Evolutionary conservation across 371 early-diverging fungal species (phyloP).

Genomic region (Phascolomyces articulosus): DNA sequence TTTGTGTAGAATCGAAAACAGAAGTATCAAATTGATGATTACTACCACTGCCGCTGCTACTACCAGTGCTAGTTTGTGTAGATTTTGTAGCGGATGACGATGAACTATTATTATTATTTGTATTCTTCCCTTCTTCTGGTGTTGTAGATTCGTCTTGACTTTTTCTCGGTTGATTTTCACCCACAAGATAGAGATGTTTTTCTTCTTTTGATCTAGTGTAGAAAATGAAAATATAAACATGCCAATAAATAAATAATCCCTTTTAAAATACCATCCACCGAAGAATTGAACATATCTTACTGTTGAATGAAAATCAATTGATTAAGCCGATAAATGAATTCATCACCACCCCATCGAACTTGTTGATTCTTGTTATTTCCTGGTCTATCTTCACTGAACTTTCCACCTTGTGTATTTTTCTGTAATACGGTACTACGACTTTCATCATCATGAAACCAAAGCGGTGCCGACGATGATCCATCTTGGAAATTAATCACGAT

Average conservation of each 20-base stretch:
- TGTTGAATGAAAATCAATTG: conserved; percentile 24
- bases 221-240: background rate
- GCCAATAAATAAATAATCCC: no score
- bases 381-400: conserved; percentile 17
- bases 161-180: background rate
- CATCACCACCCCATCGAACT: conserved; percentile 53
- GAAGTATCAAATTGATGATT: conserved; percentile 3
- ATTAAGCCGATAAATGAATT: conserved; percentile 40
- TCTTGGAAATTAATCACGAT: conserved; percentile 44
- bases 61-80: background rate
- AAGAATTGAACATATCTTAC: no score
- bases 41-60: background rate
- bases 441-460: conserved; percentile 58
- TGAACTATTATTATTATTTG: background rate
- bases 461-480: conserved; percentile 40
- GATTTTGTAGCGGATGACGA: background rate
- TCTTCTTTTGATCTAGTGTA: conserved; percentile 22
- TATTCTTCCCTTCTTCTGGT: background rate
- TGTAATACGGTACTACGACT: conserved; percentile 51
- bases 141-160: background rate
- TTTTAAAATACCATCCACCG: no score
- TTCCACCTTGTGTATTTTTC: conserved; percentile 45
- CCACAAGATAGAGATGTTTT: conserved; percentile 10
- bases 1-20: conserved; percentile 41
- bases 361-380: conserved; percentile 2